Percentiles rank a stretch among this genome's conserved stretches.
Evolutionary conservation across 768 basidiomycete genomes (phyloP).

Genomic region (Boletus edulis): DNA sequence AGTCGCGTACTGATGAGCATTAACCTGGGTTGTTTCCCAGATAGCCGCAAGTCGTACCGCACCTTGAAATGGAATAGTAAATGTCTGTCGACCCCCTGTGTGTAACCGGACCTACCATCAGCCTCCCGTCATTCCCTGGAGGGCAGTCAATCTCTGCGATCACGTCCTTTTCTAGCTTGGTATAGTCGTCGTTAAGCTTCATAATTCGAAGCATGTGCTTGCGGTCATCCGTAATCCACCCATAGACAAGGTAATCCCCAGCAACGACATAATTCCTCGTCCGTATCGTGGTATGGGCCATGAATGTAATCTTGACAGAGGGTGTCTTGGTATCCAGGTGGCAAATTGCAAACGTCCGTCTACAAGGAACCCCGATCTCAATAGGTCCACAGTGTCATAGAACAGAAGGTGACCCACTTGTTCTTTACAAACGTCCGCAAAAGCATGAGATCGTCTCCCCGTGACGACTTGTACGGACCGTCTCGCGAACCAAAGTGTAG

Average conservation of each 20-base stretch:
- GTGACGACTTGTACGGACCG: conserved; percentile 31
- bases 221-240: conserved; percentile 31
- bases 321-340: conserved; percentile 26
- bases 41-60: conserved; percentile 29
- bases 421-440: conserved; percentile 28
- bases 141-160: conserved; percentile 29
- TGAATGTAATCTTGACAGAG: conserved; percentile 25
- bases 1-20: conserved; percentile 27
- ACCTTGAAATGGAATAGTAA: conserved; percentile 12
- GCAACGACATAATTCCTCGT: conserved; percentile 25
- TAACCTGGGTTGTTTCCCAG: conserved; percentile 23
- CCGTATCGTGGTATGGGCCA: conserved; percentile 20
- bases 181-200: conserved; percentile 28
- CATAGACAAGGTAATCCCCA: conserved; percentile 27
- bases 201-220: conserved; percentile 29
- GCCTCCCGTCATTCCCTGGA: conserved; percentile 22
- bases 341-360: conserved; percentile 27
- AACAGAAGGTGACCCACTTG: conserved; percentile 12
- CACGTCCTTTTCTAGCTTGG: conserved; percentile 18
- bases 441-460: conserved; percentile 28
- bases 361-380: neutral
- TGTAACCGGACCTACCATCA: conserved; percentile 19
- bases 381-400: neutral
- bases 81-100: neutral
- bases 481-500: conserved; percentile 19